Evolutionary conservation across 2,329 filamentous ascomycete genomes (phyloP), one percentile per base, ranked within the genome.

Genomic region (Hypoxylon sp.): DNA sequence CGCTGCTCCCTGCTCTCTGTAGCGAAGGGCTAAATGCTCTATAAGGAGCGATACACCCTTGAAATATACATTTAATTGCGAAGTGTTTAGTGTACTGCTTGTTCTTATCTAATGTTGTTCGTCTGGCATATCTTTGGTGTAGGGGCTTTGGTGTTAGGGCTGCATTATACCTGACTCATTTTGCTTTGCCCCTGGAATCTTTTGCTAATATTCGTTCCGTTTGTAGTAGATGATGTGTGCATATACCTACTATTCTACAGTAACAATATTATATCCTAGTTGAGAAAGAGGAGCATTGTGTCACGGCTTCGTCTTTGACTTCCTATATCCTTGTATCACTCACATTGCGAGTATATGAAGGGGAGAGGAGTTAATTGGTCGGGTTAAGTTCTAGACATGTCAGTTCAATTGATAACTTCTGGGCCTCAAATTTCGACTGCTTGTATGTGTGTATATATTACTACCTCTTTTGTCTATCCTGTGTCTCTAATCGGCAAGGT

Each of bases 11-110:
- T 6, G 39, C 39, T 58, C 37, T 37, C 22, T n/a, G 22, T 54
- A 24, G 37, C 52, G 14, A 44, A 44, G 52, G 14, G 37, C 24
- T 14, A 19, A 19, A 44, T 33, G 47, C 24, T 50, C 47, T 44
- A 10, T 44, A 3, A 44, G 39, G 26, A 31, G 47, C 47, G 5
- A 17, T 29, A 26, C 47, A 26, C 47, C 26, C 26, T 33, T 29
- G 47, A 50, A 31, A 31, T 50, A 50, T 29, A 50, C 8, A n/a
- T 29, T 17, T 33, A 29, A 33, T 44, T 44, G 26, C 26, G 47
- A 50, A 50, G 26, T 29, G 3, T 29, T 31, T 19, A 0, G 33
- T 10, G 17, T 22, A 11, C 17, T 22, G n/a, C 17, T 6, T 11
- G 39, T 44, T 19, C 3, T 4, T 44, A 17, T 19, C 3, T 4